Conservation (phyloP, 2,329 filamentous ascomycete species). For the Colletotrichum gigasporum region DNA sequence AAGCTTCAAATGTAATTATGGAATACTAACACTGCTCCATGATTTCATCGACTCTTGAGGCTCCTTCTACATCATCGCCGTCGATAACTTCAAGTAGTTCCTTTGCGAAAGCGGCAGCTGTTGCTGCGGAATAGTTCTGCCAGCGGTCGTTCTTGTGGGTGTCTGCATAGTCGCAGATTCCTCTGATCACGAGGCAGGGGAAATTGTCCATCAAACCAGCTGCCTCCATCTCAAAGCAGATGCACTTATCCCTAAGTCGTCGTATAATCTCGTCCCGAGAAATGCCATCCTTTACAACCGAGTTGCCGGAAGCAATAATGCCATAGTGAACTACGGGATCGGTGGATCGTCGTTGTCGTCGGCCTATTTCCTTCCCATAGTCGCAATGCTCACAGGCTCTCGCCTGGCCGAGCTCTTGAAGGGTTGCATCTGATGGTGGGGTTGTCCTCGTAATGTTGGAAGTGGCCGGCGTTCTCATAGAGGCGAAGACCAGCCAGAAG, state of each 20-base stretch:
- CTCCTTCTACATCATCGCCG: neutral
- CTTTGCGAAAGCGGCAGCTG: constrained; percentile 42
- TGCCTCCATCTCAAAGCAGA: constrained; percentile 44
- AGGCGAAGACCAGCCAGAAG: neutral
- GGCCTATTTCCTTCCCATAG: neutral
- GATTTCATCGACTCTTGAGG: neutral
- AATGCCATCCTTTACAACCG: constrained; percentile 45
- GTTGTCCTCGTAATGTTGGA: neutral
- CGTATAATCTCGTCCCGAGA: constrained; percentile 41
- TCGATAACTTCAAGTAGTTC: neutral
- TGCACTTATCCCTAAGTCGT: constrained; percentile 31
- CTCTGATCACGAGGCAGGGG: constrained; percentile 47
- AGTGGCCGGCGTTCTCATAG: neutral
- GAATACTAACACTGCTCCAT: neutral
- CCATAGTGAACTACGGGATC: constrained; percentile 35
- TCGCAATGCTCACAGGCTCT: constrained; percentile 10
- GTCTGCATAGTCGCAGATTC: constrained; percentile 52
- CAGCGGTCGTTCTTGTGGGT: constrained; percentile 49
- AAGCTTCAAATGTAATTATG: neutral
- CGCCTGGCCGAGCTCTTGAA: neutral
- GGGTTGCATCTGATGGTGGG: neutral
- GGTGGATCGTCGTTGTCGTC: neutral
- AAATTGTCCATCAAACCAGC: constrained; percentile 40
- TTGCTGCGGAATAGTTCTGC: constrained; percentile 46
- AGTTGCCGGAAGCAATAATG: constrained; percentile 43